These are phyloP conservation scores for Astrothelium subdiscretum DNA, from an alignment of 495 filamentous ascomycete species.

Conservation along the genomic window DNA sequence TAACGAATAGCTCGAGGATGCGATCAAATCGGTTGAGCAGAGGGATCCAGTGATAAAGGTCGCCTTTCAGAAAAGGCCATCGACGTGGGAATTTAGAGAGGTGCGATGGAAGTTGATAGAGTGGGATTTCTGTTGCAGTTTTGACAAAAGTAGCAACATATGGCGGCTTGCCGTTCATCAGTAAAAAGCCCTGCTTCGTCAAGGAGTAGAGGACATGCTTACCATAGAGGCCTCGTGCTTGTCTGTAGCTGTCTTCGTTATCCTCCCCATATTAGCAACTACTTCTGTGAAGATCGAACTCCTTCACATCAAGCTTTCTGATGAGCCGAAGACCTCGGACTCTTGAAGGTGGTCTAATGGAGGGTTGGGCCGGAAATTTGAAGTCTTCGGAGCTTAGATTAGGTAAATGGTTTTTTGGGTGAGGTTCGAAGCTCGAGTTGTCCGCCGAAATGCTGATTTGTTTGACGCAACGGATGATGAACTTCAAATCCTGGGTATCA, in stretches of 20 bases:
- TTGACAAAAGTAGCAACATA: conserved; percentile 70
- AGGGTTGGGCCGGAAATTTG: not conserved
- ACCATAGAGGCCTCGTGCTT: conserved; percentile 93
- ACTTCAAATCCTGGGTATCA: not conserved
- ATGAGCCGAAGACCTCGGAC: not conserved
- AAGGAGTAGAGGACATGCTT: conserved; percentile 30
- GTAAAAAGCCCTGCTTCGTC: conserved; percentile 6
- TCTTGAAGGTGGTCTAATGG: not conserved
- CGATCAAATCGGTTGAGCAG: conserved; percentile 89
- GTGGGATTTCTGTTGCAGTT: conserved; percentile 51
- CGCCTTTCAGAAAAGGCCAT: conserved; percentile 96
- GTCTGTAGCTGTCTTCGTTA: conserved; percentile 83
- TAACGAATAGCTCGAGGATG: conserved; percentile 68
- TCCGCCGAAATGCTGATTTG: no score
- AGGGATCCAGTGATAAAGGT: conserved; percentile 97
- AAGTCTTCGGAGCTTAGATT: not conserved
- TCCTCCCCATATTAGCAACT: conserved; percentile 66
- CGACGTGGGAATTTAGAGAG: conserved; percentile 68
- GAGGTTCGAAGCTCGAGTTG: not conserved
- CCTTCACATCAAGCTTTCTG: not conserved
- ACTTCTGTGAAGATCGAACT: not conserved
- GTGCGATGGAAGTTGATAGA: conserved; percentile 63
- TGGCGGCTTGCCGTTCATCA: conserved; percentile 54
- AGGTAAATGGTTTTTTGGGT: not conserved
- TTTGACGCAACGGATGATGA: no score